phyloP scores from a whole-genome alignment of 2,329 filamentous ascomycete species.

The Talaromyces sp. region DNA sequence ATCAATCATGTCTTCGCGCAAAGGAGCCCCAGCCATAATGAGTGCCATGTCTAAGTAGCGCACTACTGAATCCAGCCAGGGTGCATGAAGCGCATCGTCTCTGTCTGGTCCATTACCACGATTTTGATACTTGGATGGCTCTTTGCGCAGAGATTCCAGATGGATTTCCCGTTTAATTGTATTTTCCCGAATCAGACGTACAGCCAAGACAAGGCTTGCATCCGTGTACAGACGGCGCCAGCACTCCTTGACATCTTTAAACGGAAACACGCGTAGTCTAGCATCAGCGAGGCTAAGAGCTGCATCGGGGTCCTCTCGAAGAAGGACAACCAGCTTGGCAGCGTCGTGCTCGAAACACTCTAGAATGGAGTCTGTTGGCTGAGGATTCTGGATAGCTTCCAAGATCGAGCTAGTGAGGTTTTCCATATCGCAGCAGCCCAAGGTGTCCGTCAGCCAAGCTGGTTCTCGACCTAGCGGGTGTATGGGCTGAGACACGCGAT shows the following conservation, averaged over 20 bases:
- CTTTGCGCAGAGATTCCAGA: background rate
- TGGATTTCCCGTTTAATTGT: constrained; percentile 5
- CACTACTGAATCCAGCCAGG: constrained; percentile 56
- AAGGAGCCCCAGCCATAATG: constrained; percentile 65
- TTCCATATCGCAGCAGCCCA: constrained; percentile 16
- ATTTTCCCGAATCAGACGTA: constrained; percentile 24
- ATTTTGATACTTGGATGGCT: constrained; percentile 8
- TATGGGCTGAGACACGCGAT: background rate
- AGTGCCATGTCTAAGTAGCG: constrained; percentile 67
- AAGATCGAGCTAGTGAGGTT: constrained; percentile 19
- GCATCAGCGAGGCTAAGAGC: constrained; percentile 46
- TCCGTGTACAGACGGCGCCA: constrained; percentile 57
- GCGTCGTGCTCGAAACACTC: constrained; percentile 26
- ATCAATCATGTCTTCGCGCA: constrained; percentile 44
- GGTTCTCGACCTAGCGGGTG: background rate
- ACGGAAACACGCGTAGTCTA: constrained; percentile 52
- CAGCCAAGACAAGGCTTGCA: constrained; percentile 46
- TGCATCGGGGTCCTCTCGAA: constrained; percentile 32
- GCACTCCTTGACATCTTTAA: constrained; percentile 49
- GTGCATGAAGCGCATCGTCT: constrained; percentile 11
- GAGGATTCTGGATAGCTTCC: constrained; percentile 22
- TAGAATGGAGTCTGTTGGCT: constrained; percentile 29
- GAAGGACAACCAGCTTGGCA: constrained; percentile 15
- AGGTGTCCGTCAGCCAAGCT: background rate
- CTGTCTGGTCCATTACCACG: background rate